phyloP scores from a whole-genome alignment of 2,329 filamentous ascomycete genomes.

The Hysterium pulicare region DNA sequence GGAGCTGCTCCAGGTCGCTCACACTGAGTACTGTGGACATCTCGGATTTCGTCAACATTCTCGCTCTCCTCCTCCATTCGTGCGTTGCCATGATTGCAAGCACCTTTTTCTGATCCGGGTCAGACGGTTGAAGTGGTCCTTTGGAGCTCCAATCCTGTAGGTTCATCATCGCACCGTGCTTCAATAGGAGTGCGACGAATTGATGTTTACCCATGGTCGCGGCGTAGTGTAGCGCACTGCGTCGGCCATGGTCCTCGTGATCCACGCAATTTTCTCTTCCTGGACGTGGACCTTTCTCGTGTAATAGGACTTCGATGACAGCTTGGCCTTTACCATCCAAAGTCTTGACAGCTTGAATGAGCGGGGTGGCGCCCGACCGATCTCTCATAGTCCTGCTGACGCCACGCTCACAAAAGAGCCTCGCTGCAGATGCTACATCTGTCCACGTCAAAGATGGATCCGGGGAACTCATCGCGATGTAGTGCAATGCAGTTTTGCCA shows the following conservation, averaged over 20 bases:
- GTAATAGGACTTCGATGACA: constrained; percentile 24
- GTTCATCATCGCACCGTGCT: constrained; percentile 21
- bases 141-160: constrained; percentile 24
- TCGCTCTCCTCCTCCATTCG: constrained; percentile 23
- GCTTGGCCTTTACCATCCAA: constrained; percentile 27
- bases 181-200: constrained; percentile 26
- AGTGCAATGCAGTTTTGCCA: constrained; percentile 31
- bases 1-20: constrained; percentile 14
- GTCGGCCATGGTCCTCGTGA: constrained; percentile 29
- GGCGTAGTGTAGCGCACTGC: constrained; percentile 27
- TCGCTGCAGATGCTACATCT: constrained; percentile 21
- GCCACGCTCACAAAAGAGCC: constrained; percentile 27
- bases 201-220: constrained; percentile 20
- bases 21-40: constrained; percentile 19
- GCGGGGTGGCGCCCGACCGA: constrained; percentile 29
- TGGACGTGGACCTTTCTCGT: constrained; percentile 10
- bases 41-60: constrained; percentile 12
- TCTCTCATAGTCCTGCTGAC: constrained; percentile 32
- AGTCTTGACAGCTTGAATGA: constrained; percentile 28
- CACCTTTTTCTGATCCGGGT: constrained; percentile 14
- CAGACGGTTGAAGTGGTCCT: constrained; percentile 9
- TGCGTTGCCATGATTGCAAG: constrained; percentile 22
- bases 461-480: constrained; percentile 23
- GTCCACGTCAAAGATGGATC: constrained; percentile 20
- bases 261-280: constrained; percentile 25